These are phyloP conservation scores for Rusavskia elegans DNA, from an alignment of 495 filamentous ascomycete species.

Conservation along the genomic window DNA sequence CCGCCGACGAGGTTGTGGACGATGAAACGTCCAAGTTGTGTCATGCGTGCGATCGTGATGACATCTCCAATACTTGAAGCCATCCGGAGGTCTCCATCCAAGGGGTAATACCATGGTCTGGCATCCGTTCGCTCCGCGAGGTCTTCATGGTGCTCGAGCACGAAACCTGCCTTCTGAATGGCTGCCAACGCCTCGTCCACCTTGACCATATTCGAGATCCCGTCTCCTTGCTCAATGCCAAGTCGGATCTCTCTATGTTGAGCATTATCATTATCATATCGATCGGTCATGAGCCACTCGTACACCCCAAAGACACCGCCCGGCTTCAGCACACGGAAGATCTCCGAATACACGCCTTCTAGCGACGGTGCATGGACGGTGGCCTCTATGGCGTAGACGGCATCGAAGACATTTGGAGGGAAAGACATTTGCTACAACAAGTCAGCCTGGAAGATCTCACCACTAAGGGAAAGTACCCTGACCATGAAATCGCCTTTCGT, in stretches of 20 bases:
- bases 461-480: conserved; percentile 8
- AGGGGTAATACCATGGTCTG: conserved; percentile 90
- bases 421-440: conserved; percentile 84
- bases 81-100: conserved; percentile 69
- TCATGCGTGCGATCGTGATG: conserved; percentile 80
- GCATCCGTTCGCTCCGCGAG: conserved; percentile 64
- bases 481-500: conserved; percentile 98
- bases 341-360: conserved; percentile 88
- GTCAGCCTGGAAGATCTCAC: neutral
- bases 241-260: conserved; percentile 83
- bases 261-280: conserved; percentile 78
- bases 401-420: conserved; percentile 79
- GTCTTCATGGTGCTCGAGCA: conserved; percentile 76
- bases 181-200: conserved; percentile 70
- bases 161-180: conserved; percentile 80
- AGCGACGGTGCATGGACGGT: conserved; percentile 90
- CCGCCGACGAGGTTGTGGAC: conserved; percentile 68
- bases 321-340: conserved; percentile 90
- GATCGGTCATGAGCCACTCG: conserved; percentile 98
- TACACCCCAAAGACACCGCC: conserved; percentile 95
- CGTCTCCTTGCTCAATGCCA: conserved; percentile 90
- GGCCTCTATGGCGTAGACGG: conserved; percentile 95
- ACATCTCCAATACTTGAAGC: conserved; percentile 68
- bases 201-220: conserved; percentile 97
- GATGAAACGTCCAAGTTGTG: conserved; percentile 57